These are phyloP conservation scores for Fragaria nilgerrensis DNA, from an alignment of 306 rosid genomes.

Conservation along the genomic window DNA sequence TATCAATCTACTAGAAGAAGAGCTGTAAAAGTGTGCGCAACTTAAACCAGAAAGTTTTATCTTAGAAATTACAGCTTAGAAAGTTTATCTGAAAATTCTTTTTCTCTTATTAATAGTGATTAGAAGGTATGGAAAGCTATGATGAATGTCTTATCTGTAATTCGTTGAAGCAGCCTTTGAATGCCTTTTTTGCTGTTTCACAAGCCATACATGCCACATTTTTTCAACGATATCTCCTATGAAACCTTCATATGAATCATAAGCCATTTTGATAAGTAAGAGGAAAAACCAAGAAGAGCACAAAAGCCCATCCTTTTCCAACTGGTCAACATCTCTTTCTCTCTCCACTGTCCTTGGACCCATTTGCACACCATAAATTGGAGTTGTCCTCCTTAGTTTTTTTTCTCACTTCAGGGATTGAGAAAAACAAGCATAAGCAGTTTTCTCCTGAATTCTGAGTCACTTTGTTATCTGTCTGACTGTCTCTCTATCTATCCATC, in stretches of 20 bases:
- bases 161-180: slow-evolving; percentile 43
- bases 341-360: slow-evolving; percentile 6
- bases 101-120: background rate
- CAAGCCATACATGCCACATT: slow-evolving; percentile 7
- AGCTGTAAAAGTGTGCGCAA: too few species aligned
- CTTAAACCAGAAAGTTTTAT: too few species aligned
- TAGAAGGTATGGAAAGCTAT: slow-evolving; percentile 3
- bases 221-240: slow-evolving; percentile 37
- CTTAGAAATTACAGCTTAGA: too few species aligned
- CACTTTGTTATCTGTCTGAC: background rate
- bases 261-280: background rate
- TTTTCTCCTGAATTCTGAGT: background rate
- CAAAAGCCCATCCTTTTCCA: background rate
- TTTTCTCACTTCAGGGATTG: background rate
- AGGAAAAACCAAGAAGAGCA: background rate
- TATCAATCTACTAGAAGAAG: too few species aligned
- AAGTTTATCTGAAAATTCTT: too few species aligned
- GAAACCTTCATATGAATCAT: background rate
- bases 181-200: slow-evolving; percentile 22
- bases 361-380: slow-evolving; percentile 43
- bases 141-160: slow-evolving; percentile 31
- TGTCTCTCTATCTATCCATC: background rate
- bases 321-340: slow-evolving; percentile 7
- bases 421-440: background rate
- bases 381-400: slow-evolving; percentile 6